Conservation (phyloP, 139 green algal species). For the Astrephomene gubernaculifera region DNA sequence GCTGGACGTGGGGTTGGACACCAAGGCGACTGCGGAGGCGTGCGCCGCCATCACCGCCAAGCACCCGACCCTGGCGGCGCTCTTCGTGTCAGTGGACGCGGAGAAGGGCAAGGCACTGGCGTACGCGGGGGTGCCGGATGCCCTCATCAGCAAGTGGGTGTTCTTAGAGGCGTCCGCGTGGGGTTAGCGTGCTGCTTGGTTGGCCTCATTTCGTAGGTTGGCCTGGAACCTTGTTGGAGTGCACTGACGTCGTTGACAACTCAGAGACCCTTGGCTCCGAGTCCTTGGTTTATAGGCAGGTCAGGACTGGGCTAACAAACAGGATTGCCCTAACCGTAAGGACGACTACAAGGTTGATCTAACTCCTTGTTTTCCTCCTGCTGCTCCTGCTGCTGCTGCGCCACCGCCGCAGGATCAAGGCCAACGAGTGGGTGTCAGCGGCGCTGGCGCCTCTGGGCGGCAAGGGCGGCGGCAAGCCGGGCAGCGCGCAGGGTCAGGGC, state of each 20-base stretch:
- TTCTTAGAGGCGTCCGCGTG: no score
- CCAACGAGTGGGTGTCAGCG: constrained; percentile 83
- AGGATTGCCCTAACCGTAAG: no score
- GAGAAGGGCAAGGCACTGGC: constrained; percentile 82
- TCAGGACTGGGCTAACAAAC: no score
- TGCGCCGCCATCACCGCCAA: constrained; percentile 63
- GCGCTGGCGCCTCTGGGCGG: constrained; percentile 79
- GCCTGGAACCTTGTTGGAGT: no score
- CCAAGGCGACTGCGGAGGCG: constrained; percentile 73
- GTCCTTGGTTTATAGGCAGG: no score
- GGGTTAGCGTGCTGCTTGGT: no score
- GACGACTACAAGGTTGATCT: no score
- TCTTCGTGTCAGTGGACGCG: constrained; percentile 72
- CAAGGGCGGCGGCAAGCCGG: constrained; percentile 94
- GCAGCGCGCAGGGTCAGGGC: constrained; percentile 86
- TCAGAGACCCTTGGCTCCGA: no score
- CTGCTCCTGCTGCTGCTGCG: no score
- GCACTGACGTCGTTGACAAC: no score
- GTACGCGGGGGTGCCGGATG: constrained; percentile 82
- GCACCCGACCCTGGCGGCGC: constrained; percentile 59
- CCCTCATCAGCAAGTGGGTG: constrained; percentile 54
- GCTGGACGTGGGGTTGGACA: constrained; percentile 75
- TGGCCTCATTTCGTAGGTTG: no score
- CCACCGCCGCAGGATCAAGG: constrained; percentile 67
- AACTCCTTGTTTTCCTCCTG: no score